Evolutionary conservation across 208 protist species (phyloP).

Genomic region (Zelonia costaricensis): DNA sequence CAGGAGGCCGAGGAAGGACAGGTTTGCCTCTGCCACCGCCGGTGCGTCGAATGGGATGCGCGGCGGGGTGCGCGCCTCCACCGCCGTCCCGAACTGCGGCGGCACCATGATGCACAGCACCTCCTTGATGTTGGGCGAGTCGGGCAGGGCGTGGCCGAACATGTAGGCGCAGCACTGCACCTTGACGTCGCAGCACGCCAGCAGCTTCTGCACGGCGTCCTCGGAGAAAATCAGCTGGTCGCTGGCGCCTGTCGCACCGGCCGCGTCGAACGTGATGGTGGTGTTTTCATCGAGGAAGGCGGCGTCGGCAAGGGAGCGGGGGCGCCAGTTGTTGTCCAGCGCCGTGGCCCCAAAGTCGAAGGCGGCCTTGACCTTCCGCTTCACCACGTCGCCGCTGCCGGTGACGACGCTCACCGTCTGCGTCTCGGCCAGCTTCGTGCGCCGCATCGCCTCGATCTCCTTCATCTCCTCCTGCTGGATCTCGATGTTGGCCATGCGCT

Average conservation of each 20-base stretch:
- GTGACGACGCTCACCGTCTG: constrained; percentile 63
- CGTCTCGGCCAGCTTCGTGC: constrained; percentile 79
- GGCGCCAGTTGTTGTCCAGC: constrained; percentile 83
- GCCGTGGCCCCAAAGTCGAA: constrained; percentile 80
- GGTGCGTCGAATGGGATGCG: constrained; percentile 68
- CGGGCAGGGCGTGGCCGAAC: constrained; percentile 84
- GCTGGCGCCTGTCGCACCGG: constrained; percentile 63
- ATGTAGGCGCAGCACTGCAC: constrained; percentile 84
- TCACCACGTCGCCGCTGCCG: constrained; percentile 66
- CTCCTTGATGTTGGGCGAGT: constrained; percentile 86
- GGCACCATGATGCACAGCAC: constrained; percentile 87
- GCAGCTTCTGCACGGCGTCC: constrained; percentile 73
- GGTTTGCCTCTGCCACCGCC: constrained; percentile 63
- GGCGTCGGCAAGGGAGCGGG: constrained; percentile 77
- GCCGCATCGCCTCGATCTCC: constrained; percentile 97
- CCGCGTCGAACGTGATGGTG: constrained; percentile 55
- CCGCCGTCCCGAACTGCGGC: constrained; percentile 75
- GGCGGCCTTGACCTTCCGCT: constrained; percentile 79
- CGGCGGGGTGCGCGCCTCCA: constrained; percentile 63
- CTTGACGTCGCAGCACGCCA: constrained; percentile 82
- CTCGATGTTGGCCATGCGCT: constrained; percentile 98
- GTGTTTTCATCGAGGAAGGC: constrained; percentile 74
- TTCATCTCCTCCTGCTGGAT: constrained; percentile 99
- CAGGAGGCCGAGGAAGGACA: constrained; percentile 77
- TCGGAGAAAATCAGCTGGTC: constrained; percentile 86